phyloP scores from a whole-genome alignment of 768 basidiomycete species.

The Leccinellum rugosiceps region DNA sequence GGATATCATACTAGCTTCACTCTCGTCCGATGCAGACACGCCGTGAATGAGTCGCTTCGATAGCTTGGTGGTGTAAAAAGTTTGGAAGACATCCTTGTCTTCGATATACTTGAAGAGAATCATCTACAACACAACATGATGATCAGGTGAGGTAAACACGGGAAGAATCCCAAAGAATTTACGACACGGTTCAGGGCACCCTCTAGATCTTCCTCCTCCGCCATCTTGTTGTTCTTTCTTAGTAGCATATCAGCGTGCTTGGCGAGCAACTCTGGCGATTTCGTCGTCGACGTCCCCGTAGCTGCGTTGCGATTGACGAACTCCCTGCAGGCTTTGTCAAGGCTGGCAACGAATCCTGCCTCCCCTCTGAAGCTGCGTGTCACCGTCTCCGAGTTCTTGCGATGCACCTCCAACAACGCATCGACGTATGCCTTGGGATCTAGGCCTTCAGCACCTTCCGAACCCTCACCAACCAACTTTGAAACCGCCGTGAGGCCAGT shows the following conservation, averaged over 20 bases:
- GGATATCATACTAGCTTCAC: slow-evolving; percentile 96
- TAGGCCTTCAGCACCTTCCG: slow-evolving; percentile 53
- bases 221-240: slow-evolving; percentile 93
- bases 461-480: slow-evolving; percentile 57
- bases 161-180: slow-evolving; percentile 26
- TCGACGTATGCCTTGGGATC: slow-evolving; percentile 96
- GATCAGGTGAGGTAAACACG: not conserved
- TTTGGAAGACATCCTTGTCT: slow-evolving; percentile 98
- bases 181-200: slow-evolving; percentile 88
- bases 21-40: slow-evolving; percentile 92
- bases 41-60: slow-evolving; percentile 90
- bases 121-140: slow-evolving; percentile 57
- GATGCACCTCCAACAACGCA: slow-evolving; percentile 85
- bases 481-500: slow-evolving; percentile 81
- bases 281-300: slow-evolving; percentile 77
- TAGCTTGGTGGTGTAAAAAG: slow-evolving; percentile 93
- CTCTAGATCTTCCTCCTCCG: slow-evolving; percentile 81
- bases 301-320: slow-evolving; percentile 94
- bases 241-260: slow-evolving; percentile 88
- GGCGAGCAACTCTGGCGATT: slow-evolving; percentile 89
- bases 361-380: slow-evolving; percentile 87
- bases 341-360: slow-evolving; percentile 86
- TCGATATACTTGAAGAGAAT: slow-evolving; percentile 96
- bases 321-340: slow-evolving; percentile 93
- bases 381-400: slow-evolving; percentile 88